A percentile compares a stretch with the other conserved stretches of the same genome.
Conservation (phyloP, 108 stramenopile species). For the Aurantiochytrium sp. region DNA sequence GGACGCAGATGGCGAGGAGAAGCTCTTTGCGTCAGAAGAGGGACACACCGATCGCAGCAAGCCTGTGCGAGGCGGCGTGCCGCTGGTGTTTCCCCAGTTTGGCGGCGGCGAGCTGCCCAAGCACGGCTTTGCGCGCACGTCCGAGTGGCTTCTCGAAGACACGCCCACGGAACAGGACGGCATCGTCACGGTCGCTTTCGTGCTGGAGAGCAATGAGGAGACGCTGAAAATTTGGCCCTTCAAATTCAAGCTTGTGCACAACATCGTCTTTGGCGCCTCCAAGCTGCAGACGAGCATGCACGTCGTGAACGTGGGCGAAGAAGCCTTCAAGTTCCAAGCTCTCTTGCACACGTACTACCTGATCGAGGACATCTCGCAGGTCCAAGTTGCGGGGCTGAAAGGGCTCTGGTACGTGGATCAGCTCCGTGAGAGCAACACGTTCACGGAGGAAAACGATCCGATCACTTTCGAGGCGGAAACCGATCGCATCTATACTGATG, state of each 20-base stretch:
- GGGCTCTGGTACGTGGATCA: slow-evolving; percentile 37
- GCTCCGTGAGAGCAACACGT: neutral
- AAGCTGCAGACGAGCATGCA: slow-evolving; percentile 26
- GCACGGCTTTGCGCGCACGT: slow-evolving; percentile 44
- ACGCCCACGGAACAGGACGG: neutral
- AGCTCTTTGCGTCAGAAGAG: neutral
- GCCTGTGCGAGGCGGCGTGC: neutral
- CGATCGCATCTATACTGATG: slow-evolving; percentile 8
- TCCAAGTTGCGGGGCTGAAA: slow-evolving; percentile 31
- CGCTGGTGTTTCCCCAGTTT: slow-evolving; percentile 10
- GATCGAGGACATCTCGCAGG: slow-evolving; percentile 26
- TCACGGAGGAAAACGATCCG: neutral
- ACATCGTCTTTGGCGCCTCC: slow-evolving; percentile 28
- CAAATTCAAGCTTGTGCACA: slow-evolving; percentile 27
- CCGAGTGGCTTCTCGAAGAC: slow-evolving; percentile 22
- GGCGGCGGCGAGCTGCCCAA: slow-evolving; percentile 29
- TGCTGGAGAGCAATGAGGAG: slow-evolving; percentile 26
- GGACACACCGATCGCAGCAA: neutral
- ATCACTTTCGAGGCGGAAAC: neutral
- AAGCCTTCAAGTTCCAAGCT: slow-evolving; percentile 31
- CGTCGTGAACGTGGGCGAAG: slow-evolving; percentile 33
- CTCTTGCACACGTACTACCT: slow-evolving; percentile 47
- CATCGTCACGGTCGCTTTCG: neutral
- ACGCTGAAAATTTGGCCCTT: slow-evolving; percentile 20
- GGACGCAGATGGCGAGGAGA: neutral